phyloP scores from a whole-genome alignment of 225 moss, liverwort and hornwort genomes.

The Neckera pumila region DNA sequence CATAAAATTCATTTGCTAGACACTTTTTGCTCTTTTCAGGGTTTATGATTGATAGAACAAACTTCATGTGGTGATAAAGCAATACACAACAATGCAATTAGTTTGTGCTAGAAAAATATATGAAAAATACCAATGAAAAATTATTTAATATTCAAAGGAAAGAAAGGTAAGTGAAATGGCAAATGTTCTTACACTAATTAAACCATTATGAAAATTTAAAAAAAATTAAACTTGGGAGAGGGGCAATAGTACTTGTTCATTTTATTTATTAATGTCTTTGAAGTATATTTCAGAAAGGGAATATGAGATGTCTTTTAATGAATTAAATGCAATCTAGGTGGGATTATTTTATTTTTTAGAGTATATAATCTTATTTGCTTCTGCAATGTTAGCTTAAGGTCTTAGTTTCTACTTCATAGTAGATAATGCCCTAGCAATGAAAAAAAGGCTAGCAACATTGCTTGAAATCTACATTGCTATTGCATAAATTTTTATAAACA shows the following conservation, averaged over 20 bases:
- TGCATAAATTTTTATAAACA: not conserved
- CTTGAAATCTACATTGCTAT: no score
- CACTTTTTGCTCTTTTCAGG: accelerated
- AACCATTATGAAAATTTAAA: not conserved
- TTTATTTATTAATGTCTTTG: no score
- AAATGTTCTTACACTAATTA: not conserved
- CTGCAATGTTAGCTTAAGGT: not conserved
- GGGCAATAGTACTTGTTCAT: not conserved
- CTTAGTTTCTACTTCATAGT: not conserved
- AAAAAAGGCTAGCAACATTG: no score
- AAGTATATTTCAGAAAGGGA: no score
- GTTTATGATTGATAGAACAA: not conserved
- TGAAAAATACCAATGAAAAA: not conserved
- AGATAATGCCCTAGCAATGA: no score
- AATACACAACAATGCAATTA: not conserved
- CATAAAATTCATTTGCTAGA: not conserved
- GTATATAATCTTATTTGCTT: not conserved
- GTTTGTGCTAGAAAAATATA: not conserved
- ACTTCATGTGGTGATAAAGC: not conserved
- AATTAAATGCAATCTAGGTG: not conserved
- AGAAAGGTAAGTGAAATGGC: not conserved
- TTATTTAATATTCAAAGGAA: not conserved
- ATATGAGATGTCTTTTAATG: not conserved
- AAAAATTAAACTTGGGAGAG: no score
- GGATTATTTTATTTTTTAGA: not conserved